Base-by-base conservation (phyloP, 768 basidiomycete species). In the Mycena metata region DNA sequence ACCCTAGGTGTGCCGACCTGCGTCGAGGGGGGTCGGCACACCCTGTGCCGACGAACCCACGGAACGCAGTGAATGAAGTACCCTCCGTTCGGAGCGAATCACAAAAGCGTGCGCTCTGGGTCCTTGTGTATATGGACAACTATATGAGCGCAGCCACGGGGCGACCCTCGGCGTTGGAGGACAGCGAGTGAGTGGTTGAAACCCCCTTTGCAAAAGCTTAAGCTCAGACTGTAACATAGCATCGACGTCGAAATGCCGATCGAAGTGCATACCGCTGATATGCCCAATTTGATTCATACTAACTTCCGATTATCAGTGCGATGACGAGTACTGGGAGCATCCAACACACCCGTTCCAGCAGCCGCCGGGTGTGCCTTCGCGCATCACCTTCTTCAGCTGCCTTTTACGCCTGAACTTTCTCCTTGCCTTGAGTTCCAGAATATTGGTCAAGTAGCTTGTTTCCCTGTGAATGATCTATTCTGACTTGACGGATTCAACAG, bases 91-190 rank as follows among this genome's bases (percentile, higher is more conserved):
- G 93, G 69, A 84, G 90, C 61, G 92, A 95, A 76, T 82, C 90
- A 24, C 92, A 90, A 87, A 92, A 91, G 75, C 85, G 90, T 26
- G 87, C 85, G 9, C 90, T 90, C 71, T 90, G 89, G 88, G 86
- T 60, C 5, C 43, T 67, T 19, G 57, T 67, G 13, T 67, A 73
- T 33, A 74, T 87, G 49, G 88, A 90, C 72, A 75, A 87, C 52
- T 62, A 80, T n/a, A 74, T 82, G n/a, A 85, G 87, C 62, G 78
- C 85, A 0, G 79, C 80, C 15, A 82, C 91, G 30, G 94, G 94
- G 2, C 83, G 93, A 19, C 89, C 91, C 4, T 87, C 90, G 73
- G 87, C 87, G 5, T 79, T 94, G 4, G 89, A 91, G 63, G 91
- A 93, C 69, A 90, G 91, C 74, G 92, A 93, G 89, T 90, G 74